Conservation (phyloP, 1,284 basidiomycete genomes). For the Schizopora paradoxa region DNA sequence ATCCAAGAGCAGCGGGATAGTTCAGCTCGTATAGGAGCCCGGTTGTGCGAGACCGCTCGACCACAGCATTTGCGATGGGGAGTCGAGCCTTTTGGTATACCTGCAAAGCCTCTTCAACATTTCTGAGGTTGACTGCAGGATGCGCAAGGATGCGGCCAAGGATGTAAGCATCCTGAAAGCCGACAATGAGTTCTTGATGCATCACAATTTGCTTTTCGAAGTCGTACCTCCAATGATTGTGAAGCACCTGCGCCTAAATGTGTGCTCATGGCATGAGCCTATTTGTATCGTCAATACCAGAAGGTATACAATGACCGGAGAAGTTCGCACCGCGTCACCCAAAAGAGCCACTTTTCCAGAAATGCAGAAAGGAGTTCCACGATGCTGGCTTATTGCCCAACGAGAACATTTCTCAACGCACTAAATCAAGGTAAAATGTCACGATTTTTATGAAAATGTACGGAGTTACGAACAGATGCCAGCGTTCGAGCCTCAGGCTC, state of each 20-base stretch:
- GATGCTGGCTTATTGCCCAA: constrained; percentile 25
- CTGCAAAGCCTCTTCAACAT: constrained; percentile 19
- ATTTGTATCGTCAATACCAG: no score
- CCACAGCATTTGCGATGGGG: constrained; percentile 17
- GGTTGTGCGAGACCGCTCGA: constrained; percentile 9
- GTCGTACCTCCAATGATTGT: constrained; percentile 37
- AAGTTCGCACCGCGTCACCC: constrained; percentile 24
- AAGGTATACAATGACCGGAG: not conserved
- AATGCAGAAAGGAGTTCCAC: constrained; percentile 21
- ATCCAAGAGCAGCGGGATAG: no score
- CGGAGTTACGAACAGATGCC: constrained; percentile 18
- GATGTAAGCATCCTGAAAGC: constrained; percentile 32
- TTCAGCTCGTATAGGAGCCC: constrained; percentile 16
- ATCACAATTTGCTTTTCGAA: no score
- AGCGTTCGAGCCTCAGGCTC: constrained; percentile 24
- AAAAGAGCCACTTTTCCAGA: constrained; percentile 22
- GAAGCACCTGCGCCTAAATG: constrained; percentile 37
- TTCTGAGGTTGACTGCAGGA: constrained; percentile 16
- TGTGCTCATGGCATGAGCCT: constrained; percentile 38
- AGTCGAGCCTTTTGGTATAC: constrained; percentile 25
- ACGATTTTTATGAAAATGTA: not conserved
- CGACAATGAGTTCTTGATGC: not conserved
- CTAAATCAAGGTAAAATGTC: constrained; percentile 12
- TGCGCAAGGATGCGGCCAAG: constrained; percentile 31
- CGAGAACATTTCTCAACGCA: constrained; percentile 21